Evolutionary conservation across 306 rosid species (phyloP).

Genomic region (Herpetospermum pedunculosum): DNA sequence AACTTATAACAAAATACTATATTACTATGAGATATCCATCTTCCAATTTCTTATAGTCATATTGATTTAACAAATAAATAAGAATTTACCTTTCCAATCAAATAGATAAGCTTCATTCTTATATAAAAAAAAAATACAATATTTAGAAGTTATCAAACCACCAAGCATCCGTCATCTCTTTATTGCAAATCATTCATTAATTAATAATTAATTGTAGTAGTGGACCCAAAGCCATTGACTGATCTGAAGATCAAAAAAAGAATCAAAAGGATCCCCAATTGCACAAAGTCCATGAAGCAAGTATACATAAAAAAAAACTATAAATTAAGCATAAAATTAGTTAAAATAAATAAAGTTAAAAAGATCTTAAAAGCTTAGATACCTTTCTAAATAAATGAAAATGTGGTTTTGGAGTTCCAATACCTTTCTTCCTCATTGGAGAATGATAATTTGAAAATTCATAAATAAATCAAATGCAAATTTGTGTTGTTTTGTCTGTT

Average conservation of each 20-base stretch:
- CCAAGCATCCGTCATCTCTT: not conserved
- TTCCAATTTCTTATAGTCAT: not conserved
- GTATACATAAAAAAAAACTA: not conserved
- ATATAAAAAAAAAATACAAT: not conserved
- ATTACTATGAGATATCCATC: too few relatives aligned
- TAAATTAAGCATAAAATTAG: not conserved
- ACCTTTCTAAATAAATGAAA: too few relatives aligned
- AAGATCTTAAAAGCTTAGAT: not conserved
- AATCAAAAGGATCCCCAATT: not conserved
- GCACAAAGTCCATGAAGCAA: not conserved
- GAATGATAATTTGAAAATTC: not conserved
- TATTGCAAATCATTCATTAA: not conserved
- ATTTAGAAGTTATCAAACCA: not conserved
- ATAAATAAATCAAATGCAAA: not conserved
- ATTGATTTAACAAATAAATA: not conserved
- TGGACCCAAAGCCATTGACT: not conserved
- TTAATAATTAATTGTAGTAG: not conserved
- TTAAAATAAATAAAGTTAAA: not conserved
- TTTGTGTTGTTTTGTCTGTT: constrained; percentile 5
- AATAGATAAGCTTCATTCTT: not conserved
- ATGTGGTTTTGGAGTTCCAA: not conserved
- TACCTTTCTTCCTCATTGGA: not conserved
- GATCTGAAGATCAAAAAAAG: not conserved
- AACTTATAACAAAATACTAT: too few relatives aligned
- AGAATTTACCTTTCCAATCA: not conserved